Conservation (phyloP, 208 protist species). For the Leishmania gerbilli region DNA sequence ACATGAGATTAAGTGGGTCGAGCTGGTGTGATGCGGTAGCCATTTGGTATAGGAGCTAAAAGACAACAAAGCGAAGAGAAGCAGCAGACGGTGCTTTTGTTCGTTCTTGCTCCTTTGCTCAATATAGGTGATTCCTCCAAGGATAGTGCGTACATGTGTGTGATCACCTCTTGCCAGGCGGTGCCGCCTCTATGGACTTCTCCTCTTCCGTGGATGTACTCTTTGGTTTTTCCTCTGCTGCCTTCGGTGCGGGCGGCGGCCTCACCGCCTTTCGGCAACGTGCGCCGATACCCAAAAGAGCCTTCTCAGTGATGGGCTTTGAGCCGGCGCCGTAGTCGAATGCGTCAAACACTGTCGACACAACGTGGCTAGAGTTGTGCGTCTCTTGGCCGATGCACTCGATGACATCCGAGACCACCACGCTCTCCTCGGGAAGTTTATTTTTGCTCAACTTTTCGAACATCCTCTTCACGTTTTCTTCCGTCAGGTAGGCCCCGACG, state of each 20-base stretch:
- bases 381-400: slow-evolving; percentile 84
- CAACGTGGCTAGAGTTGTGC: slow-evolving; percentile 86
- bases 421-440: slow-evolving; percentile 73
- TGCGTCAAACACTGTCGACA: slow-evolving; percentile 89
- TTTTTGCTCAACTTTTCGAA: slow-evolving; percentile 75
- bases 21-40: slow-evolving; percentile 4
- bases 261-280: slow-evolving; percentile 69
- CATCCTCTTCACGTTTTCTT: slow-evolving; percentile 82
- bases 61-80: not conserved
- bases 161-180: slow-evolving; percentile 18
- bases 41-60: slow-evolving; percentile 3
- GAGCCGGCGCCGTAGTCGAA: slow-evolving; percentile 87
- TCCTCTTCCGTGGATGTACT: slow-evolving; percentile 7
- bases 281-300: slow-evolving; percentile 78
- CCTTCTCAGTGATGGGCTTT: slow-evolving; percentile 80
- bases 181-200: not conserved
- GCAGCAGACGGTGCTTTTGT: not conserved
- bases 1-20: slow-evolving; percentile 4
- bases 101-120: not conserved
- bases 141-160: not conserved
- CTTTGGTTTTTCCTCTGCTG: slow-evolving; percentile 18
- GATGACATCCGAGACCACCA: slow-evolving; percentile 85
- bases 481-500: slow-evolving; percentile 76
- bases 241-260: slow-evolving; percentile 23
- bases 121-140: not conserved